Evolutionary conservation across 345 rosid genomes (phyloP), one percentile per base, ranked within the genome.

Genomic region (Camelina sativa): DNA sequence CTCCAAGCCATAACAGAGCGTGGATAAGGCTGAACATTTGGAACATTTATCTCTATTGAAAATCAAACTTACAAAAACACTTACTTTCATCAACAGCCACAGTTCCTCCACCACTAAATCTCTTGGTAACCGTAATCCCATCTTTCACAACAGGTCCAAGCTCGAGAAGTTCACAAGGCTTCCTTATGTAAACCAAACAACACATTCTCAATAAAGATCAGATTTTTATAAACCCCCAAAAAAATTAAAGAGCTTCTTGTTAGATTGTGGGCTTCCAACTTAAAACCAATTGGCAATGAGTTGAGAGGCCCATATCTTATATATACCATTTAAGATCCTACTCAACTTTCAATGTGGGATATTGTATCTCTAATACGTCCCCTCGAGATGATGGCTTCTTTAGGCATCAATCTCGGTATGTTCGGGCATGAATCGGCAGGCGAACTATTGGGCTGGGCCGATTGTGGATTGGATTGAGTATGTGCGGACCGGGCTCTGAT

Each of bases 41-140:
- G 92, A 61, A 88, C 80, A 54, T 83, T 88, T 23, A 76, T 85
- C 86, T 76, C 81, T 87, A 81, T 83, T 88, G 84, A 94, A 91
- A 75, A 93, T 91, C 76, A 93, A 83, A 72, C 92, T 87, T 43
- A 87, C 88, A 69, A 91, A 93, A 17, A 93, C 19, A 44, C 92
- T 93, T 93, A 65, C 78, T 89, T 0, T 58, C 5, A 38, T 89
- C 98, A 68, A 88, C 98, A 64, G 86, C 65, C 76, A 93, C 98
- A 58, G 98, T 93, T 71, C 98, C 98, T 74, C 97, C 97, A 57
- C 97, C 97, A 1, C 85, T 86, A 66, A 91, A 91, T 75, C 98
- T 80, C 80, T 81, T 89, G 60, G 89, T 86, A 11, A 91, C 94
- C 47, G 94, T 91, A 67, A 91, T 59, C 73, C 70, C 63, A 75